A percentile compares a stretch with the other conserved stretches of the same genome.
Conservation (phyloP, 179 eudicot genomes). For the Amaranthus tricolor region DNA sequence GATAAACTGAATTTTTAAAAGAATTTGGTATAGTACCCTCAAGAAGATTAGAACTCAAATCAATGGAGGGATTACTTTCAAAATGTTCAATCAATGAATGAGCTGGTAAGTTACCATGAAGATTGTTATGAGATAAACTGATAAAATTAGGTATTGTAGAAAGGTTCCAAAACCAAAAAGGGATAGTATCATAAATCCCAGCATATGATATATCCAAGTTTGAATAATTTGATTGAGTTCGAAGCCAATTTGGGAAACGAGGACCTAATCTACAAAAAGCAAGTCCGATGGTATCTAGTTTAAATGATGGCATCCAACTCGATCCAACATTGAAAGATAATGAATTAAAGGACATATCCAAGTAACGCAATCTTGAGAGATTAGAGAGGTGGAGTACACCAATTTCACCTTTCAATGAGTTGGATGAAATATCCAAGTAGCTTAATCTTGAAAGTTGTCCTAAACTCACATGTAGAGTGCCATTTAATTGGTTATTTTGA, state of each 20-base stretch:
- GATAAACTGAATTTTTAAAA: not conserved
- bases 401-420: slow-evolving; percentile 29
- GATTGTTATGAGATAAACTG: slow-evolving; percentile 25
- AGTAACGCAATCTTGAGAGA: not conserved
- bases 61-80: slow-evolving; percentile 11
- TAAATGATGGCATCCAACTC: slow-evolving; percentile 29
- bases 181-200: slow-evolving; percentile 28
- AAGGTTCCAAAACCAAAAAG: slow-evolving; percentile 30
- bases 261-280: slow-evolving; percentile 33
- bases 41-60: slow-evolving; percentile 29
- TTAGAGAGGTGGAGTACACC: slow-evolving; percentile 26
- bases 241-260: slow-evolving; percentile 36
- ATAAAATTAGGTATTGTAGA: slow-evolving; percentile 15
- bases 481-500: slow-evolving; percentile 23
- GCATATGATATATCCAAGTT: slow-evolving; percentile 24
- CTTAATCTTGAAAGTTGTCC: slow-evolving; percentile 22
- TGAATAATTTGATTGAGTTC: slow-evolving; percentile 3
- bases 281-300: slow-evolving; percentile 5
- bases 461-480: slow-evolving; percentile 22
- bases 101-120: slow-evolving; percentile 21
- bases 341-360: slow-evolving; percentile 19
- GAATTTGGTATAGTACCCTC: slow-evolving; percentile 20
- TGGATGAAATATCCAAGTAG: slow-evolving; percentile 30
- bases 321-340: slow-evolving; percentile 14
- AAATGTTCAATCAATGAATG: not conserved